phyloP scores from a whole-genome alignment of 129 eudicot species.

The Tagetes erecta region DNA sequence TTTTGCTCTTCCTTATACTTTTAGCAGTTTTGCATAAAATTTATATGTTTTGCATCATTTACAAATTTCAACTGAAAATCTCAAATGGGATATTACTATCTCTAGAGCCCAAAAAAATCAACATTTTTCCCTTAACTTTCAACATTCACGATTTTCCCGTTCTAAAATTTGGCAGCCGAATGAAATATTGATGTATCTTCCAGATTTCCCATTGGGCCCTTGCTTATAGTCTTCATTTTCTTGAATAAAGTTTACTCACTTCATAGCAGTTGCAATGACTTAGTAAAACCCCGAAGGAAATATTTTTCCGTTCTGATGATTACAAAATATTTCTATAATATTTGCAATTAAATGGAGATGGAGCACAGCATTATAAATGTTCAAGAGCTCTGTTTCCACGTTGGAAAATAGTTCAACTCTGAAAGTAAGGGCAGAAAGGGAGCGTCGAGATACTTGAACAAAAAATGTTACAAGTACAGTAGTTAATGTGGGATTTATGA shows the following conservation, averaged over 20 bases:
- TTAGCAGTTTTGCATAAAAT: neutral
- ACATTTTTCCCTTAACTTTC: neutral
- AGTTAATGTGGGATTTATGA: neutral
- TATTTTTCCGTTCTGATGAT: neutral
- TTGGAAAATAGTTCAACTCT: neutral
- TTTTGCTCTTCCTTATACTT: neutral
- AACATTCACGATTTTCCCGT: neutral
- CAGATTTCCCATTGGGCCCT: conserved; percentile 13
- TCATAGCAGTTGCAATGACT: neutral
- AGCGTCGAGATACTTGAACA: neutral
- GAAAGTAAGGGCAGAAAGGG: neutral
- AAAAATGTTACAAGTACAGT: neutral
- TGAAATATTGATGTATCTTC: neutral
- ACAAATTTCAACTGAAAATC: neutral
- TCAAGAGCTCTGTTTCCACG: neutral
- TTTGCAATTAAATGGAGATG: neutral
- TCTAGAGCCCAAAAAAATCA: neutral
- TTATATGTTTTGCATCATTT: neutral
- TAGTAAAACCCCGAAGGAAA: neutral
- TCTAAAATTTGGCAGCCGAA: neutral
- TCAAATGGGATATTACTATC: neutral
- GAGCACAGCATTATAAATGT: neutral
- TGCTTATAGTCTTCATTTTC: neutral
- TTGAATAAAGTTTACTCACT: neutral
- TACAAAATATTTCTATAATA: neutral